These are phyloP conservation scores for Populus davidiana DNA, from an alignment of 345 rosid species.

Conservation along the genomic window DNA sequence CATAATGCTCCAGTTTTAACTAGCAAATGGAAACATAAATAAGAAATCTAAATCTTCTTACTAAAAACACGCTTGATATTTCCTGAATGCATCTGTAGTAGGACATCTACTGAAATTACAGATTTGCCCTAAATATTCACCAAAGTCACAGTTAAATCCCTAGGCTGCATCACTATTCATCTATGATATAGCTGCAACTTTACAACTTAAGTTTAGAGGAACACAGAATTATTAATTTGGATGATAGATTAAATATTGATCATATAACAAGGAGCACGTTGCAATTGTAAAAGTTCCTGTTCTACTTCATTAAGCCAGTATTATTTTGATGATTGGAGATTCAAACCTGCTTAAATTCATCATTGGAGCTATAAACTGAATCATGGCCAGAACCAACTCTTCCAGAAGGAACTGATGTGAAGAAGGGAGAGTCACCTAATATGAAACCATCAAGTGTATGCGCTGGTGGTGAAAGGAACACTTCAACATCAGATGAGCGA, in stretches of 20 bases:
- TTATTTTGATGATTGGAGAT: constrained; percentile 4
- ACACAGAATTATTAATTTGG: no score
- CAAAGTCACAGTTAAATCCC: no score
- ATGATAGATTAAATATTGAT: no score
- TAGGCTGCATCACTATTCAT: no score
- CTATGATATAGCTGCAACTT: no score
- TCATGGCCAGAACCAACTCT: constrained; percentile 79
- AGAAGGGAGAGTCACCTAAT: constrained; percentile 81
- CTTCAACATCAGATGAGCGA: constrained; percentile 81
- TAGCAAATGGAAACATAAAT: no score
- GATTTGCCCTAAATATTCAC: no score
- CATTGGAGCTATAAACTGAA: constrained; percentile 69
- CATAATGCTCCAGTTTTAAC: neutral
- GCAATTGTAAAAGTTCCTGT: no score
- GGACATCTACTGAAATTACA: no score
- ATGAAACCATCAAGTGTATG: constrained; percentile 84
- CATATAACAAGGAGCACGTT: no score
- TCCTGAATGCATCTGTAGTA: no score
- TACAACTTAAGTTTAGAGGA: no score
- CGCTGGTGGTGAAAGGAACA: constrained; percentile 85
- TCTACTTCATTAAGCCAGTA: neutral
- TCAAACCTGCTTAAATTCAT: constrained; percentile 84
- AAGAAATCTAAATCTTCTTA: neutral
- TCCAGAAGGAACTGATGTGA: constrained; percentile 97
- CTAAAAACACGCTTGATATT: neutral